These are phyloP conservation scores for Pseudogymnoascus sp. DNA, from an alignment of 2,329 filamentous ascomycete genomes.

Conservation along the genomic window DNA sequence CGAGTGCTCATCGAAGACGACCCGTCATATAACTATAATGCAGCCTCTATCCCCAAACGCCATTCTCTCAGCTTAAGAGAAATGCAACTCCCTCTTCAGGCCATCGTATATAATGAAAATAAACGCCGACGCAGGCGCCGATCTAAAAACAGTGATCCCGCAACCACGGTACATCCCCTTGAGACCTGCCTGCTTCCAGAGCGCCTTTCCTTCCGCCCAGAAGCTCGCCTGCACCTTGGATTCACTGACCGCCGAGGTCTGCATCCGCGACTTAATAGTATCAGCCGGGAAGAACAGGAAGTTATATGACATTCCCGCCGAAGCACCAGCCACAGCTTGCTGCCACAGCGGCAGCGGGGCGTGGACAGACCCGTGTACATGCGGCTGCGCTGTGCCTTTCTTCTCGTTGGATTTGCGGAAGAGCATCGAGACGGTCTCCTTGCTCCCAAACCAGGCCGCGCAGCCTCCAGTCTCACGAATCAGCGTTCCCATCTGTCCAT, in stretches of 20 bases:
- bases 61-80: slow-evolving; percentile 28
- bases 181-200: slow-evolving; percentile 79
- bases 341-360: slow-evolving; percentile 69
- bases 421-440: slow-evolving; percentile 67
- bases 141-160: slow-evolving; percentile 80
- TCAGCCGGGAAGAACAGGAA: slow-evolving; percentile 96
- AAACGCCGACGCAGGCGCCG: slow-evolving; percentile 92
- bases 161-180: slow-evolving; percentile 87
- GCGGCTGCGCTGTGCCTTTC: background rate
- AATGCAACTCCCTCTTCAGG: slow-evolving; percentile 59
- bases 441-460: slow-evolving; percentile 90
- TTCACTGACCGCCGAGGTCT: slow-evolving; percentile 61
- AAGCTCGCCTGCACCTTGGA: slow-evolving; percentile 53
- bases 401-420: slow-evolving; percentile 53
- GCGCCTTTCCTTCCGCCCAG: slow-evolving; percentile 55
- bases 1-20: background rate
- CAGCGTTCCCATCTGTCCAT: slow-evolving; percentile 85
- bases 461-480: slow-evolving; percentile 90
- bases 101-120: slow-evolving; percentile 95
- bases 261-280: slow-evolving; percentile 95
- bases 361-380: slow-evolving; percentile 4
- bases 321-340: slow-evolving; percentile 78
- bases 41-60: slow-evolving; percentile 5
- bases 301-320: slow-evolving; percentile 89
- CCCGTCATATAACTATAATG: background rate